These are phyloP conservation scores for Yarrowia sp. DNA, from an alignment of 805 yeast species.

Conservation along the genomic window DNA sequence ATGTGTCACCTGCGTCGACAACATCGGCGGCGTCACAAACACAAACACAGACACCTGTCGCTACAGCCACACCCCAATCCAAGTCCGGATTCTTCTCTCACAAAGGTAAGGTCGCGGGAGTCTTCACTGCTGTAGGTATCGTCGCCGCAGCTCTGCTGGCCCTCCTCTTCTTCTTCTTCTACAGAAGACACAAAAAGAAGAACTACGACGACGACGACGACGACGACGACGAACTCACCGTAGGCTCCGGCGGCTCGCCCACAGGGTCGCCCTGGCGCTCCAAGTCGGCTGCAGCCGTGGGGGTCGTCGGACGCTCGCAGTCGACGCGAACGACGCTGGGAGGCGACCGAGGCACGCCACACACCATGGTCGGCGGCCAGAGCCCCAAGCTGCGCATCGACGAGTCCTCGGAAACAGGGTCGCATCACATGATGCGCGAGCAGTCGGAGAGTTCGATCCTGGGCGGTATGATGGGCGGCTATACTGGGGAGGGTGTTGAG, in stretches of 20 bases:
- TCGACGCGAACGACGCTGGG: conserved; percentile 8
- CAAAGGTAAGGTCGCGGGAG: conserved; percentile 84
- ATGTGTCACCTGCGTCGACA: conserved; percentile 8
- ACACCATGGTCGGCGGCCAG: too few species aligned
- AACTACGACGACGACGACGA: conserved; percentile 30
- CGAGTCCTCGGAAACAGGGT: conserved; percentile 6
- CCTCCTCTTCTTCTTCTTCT: conserved; percentile 53
- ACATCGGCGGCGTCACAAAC: too few species aligned
- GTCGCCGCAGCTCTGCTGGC: conserved; percentile 58
- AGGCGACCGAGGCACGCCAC: neutral
- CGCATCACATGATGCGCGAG: conserved; percentile 28
- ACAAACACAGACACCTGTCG: too few species aligned
- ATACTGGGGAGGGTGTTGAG: neutral
- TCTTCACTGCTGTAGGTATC: conserved; percentile 79
- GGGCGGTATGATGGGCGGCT: conserved; percentile 1
- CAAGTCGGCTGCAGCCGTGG: neutral
- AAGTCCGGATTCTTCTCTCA: conserved; percentile 60
- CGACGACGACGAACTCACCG: conserved; percentile 37
- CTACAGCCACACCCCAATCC: too few species aligned
- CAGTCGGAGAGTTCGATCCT: conserved; percentile 14
- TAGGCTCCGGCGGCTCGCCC: conserved; percentile 34
- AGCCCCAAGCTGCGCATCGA: conserved; percentile 18
- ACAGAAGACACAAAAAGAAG: conserved; percentile 43
- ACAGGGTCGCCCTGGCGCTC: conserved; percentile 28
- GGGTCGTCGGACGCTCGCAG: conserved; percentile 8